Conservation (phyloP, 179 eudicot species). For the Beta lomatogona region DNA sequence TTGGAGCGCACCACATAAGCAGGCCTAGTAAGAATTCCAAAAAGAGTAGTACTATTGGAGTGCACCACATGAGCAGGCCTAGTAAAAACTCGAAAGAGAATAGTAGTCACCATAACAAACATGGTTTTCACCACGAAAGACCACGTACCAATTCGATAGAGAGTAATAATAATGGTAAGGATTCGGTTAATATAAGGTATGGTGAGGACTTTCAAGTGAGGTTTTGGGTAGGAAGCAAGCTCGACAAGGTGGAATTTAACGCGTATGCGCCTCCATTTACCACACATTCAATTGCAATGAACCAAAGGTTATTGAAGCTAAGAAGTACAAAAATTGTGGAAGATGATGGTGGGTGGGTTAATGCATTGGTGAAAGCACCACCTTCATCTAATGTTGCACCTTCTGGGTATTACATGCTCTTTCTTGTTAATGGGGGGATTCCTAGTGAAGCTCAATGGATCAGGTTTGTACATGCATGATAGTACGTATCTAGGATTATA, state of each 20-base stretch:
- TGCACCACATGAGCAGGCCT: background rate
- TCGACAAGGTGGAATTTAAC: conserved; percentile 41
- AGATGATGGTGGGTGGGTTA: conserved; percentile 32
- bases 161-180: background rate
- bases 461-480: conserved; percentile 29
- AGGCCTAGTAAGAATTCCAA: background rate
- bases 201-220: conserved; percentile 32
- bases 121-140: background rate
- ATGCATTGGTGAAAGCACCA: conserved; percentile 50
- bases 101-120: background rate
- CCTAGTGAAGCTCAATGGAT: conserved; percentile 82
- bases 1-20: background rate
- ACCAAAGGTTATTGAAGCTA: conserved; percentile 63
- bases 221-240: conserved; percentile 26
- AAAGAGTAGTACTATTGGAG: background rate
- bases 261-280: conserved; percentile 70
- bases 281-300: conserved; percentile 70
- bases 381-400: conserved; percentile 64
- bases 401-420: conserved; percentile 70
- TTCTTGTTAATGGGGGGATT: conserved; percentile 58
- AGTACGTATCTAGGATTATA: background rate
- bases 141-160: background rate
- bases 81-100: background rate
- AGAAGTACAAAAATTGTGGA: conserved; percentile 17
- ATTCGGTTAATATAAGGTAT: conserved; percentile 23